These are phyloP conservation scores for Zymoseptoria brevis DNA, from an alignment of 2,329 filamentous ascomycete species.

Conservation along the genomic window DNA sequence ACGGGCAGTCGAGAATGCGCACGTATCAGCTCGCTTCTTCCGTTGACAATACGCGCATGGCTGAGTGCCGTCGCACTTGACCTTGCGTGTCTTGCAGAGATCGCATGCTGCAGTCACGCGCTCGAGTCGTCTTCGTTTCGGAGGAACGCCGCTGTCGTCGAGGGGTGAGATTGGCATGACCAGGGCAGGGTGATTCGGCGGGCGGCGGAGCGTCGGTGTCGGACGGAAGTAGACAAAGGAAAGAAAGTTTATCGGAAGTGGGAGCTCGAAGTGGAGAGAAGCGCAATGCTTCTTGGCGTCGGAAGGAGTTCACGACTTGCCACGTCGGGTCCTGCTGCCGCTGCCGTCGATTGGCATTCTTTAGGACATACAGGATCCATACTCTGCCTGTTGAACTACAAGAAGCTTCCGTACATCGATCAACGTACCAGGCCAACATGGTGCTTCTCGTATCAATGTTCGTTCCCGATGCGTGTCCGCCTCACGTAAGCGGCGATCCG, in stretches of 20 bases:
- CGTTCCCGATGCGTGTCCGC: not conserved
- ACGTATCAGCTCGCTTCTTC: constrained; percentile 35
- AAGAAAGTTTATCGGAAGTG: not conserved
- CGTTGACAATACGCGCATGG: constrained; percentile 44
- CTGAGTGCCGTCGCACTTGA: constrained; percentile 46
- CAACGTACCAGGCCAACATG: no score
- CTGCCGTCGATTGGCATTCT: no score
- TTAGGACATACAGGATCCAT: no score
- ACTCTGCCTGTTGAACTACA: no score
- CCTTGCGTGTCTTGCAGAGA: constrained; percentile 41
- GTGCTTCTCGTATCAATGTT: not conserved
- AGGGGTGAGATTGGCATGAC: not conserved
- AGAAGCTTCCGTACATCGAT: no score
- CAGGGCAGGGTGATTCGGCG: not conserved
- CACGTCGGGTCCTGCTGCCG: no score
- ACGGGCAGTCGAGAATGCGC: constrained; percentile 34
- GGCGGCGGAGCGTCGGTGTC: not conserved
- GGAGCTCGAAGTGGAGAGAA: not conserved
- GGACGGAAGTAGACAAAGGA: not conserved
- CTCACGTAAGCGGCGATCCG: not conserved
- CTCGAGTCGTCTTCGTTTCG: constrained; percentile 17
- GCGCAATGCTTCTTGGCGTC: no score
- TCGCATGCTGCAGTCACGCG: constrained; percentile 35
- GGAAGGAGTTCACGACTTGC: no score
- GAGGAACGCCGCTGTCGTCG: not conserved